Evolutionary conservation across 305 asterid species (phyloP).

Genomic region (Plantago coronopus): DNA sequence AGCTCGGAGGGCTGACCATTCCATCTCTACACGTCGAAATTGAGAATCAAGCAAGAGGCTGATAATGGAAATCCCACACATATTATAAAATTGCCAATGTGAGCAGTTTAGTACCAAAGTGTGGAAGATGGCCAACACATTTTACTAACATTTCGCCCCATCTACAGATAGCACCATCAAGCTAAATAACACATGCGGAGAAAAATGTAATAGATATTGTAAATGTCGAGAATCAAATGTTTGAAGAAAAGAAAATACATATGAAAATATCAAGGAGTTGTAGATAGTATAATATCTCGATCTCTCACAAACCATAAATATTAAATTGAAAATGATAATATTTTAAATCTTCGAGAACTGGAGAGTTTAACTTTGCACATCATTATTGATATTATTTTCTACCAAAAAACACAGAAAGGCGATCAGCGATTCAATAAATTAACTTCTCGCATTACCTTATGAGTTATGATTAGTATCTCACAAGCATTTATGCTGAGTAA

Average conservation of each 20-base stretch:
- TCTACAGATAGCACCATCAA: slow-evolving; percentile 17
- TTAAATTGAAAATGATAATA: too few relatives aligned
- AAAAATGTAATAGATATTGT: slow-evolving; percentile 17
- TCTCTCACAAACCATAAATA: too few relatives aligned
- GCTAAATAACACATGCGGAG: too few relatives aligned
- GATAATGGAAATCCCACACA: not conserved
- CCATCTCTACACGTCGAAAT: not conserved
- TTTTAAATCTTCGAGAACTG: too few relatives aligned
- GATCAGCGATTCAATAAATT: too few relatives aligned
- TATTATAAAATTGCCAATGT: slow-evolving; percentile 10
- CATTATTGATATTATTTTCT: too few relatives aligned
- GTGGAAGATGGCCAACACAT: slow-evolving; percentile 15
- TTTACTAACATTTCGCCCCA: slow-evolving; percentile 10
- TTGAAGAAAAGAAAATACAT: slow-evolving; percentile 13
- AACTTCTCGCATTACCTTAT: too few relatives aligned
- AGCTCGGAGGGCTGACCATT: slow-evolving; percentile 12
- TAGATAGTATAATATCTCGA: too few relatives aligned
- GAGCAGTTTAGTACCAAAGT: slow-evolving; percentile 15
- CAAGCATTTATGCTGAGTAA: too few relatives aligned
- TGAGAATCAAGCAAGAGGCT: not conserved
- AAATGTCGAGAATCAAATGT: slow-evolving; percentile 16
- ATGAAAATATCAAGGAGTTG: slow-evolving; percentile 4
- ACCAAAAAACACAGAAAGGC: too few relatives aligned
- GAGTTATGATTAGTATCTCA: too few relatives aligned
- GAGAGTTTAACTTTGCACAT: too few relatives aligned